Conservation (phyloP, 2,329 filamentous ascomycete species). For the Tothia fuscella region DNA sequence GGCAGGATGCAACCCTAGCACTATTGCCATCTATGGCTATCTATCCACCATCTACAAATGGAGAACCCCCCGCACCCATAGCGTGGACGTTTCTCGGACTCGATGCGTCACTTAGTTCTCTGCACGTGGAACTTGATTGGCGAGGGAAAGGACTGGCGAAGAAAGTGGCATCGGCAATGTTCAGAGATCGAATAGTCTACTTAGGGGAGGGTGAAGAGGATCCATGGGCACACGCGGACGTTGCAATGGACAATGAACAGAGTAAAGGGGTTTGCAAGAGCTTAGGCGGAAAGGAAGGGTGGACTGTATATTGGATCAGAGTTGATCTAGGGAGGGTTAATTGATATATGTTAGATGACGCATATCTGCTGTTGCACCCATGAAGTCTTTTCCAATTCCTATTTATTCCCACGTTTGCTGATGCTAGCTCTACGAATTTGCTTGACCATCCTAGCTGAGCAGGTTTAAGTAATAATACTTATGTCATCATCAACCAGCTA, state of each 20-base stretch:
- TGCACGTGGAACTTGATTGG: slow-evolving; percentile 49
- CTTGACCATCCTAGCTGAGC: too few species aligned
- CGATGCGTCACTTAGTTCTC: slow-evolving; percentile 48
- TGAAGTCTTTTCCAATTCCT: too few species aligned
- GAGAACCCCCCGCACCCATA: slow-evolving; percentile 35
- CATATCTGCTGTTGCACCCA: background rate
- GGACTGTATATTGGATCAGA: slow-evolving; percentile 47
- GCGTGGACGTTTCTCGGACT: slow-evolving; percentile 54
- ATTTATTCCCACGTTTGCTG: too few species aligned
- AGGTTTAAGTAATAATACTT: too few species aligned
- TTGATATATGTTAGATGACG: background rate
- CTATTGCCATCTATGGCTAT: slow-evolving; percentile 28
- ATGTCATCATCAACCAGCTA: too few species aligned
- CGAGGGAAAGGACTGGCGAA: slow-evolving; percentile 53
- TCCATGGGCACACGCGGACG: slow-evolving; percentile 50
- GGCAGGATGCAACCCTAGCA: slow-evolving; percentile 36
- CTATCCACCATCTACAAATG: slow-evolving; percentile 15
- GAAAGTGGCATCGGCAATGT: slow-evolving; percentile 44
- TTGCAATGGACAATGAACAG: slow-evolving; percentile 46
- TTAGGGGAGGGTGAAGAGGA: slow-evolving; percentile 29
- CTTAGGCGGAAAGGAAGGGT: slow-evolving; percentile 44
- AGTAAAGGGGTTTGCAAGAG: slow-evolving; percentile 53
- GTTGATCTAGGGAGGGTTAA: slow-evolving; percentile 26
- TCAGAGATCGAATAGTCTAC: slow-evolving; percentile 40
- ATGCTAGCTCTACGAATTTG: too few species aligned